Percentiles rank a stretch among this genome's conserved stretches.
Conservation (phyloP, 331 rosid genomes). For the Saraca asoca region DNA sequence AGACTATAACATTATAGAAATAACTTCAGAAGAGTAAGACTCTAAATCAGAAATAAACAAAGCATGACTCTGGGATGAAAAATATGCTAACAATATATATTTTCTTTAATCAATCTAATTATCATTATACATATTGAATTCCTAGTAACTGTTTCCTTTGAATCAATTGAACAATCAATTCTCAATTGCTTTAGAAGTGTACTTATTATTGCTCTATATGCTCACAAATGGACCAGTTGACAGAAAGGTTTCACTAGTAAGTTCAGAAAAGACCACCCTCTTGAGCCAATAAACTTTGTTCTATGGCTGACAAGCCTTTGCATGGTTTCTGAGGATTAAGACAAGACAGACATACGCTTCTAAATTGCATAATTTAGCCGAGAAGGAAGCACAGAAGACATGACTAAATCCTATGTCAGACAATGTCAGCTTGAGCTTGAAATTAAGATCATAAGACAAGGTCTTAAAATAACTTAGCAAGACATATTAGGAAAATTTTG, state of each 20-base stretch:
- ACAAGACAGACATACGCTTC: not conserved
- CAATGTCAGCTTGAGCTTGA: constrained; percentile 2
- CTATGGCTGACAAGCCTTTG: not conserved
- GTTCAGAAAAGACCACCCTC: not conserved
- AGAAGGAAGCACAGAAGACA: not conserved
- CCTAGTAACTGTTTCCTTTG: not conserved
- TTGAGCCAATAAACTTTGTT: constrained; percentile 1
- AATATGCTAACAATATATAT: no score
- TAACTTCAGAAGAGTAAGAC: not conserved
- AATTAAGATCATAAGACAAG: not conserved
- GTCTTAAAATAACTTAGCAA: not conserved
- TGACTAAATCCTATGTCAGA: not conserved
- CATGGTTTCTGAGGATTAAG: not conserved
- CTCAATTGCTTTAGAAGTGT: not conserved
- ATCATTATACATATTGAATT: no score
- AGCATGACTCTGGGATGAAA: not conserved
- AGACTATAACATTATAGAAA: not conserved
- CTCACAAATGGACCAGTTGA: not conserved
- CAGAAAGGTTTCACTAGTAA: not conserved
- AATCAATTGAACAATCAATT: not conserved
- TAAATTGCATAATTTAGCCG: not conserved
- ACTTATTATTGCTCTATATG: not conserved
- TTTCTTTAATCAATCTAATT: no score
- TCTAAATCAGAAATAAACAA: not conserved
- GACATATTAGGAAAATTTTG: constrained; percentile 12